Evolutionary conservation across 2,329 filamentous ascomycete species (phyloP).

Genomic region (Colletotrichum destructivum): DNA sequence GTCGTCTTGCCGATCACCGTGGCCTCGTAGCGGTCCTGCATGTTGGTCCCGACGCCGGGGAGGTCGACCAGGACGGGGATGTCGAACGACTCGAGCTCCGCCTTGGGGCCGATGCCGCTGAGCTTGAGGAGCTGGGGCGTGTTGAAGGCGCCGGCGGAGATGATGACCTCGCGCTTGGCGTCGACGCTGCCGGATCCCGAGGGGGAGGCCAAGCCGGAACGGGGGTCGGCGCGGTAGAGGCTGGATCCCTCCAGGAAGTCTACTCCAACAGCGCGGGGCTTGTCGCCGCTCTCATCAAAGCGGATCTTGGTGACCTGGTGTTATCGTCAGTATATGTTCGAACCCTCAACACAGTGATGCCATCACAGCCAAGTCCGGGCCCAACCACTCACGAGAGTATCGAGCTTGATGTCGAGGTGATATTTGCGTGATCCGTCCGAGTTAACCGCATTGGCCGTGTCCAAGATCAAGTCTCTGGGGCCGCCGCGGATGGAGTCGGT

Average conservation of each 20-base stretch:
- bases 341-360: too few species aligned
- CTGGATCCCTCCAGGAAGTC: conserved; percentile 54
- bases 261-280: conserved; percentile 52
- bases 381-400: conserved; percentile 7
- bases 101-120: conserved; percentile 62
- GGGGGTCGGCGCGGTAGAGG: conserved; percentile 61
- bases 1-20: conserved; percentile 43
- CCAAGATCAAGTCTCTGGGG: conserved; percentile 27
- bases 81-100: conserved; percentile 58
- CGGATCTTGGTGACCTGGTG: conserved; percentile 53
- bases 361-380: conserved; percentile 27
- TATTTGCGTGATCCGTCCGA: conserved; percentile 45
- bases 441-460: conserved; percentile 32
- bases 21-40: conserved; percentile 61
- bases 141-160: conserved; percentile 65
- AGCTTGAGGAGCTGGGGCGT: conserved; percentile 67
- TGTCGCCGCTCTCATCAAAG: conserved; percentile 51
- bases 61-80: conserved; percentile 63
- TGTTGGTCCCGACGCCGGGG: conserved; percentile 66
- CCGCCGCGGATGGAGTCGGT: conserved; percentile 24
- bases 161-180: conserved; percentile 62
- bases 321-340: too few species aligned
- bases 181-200: neutral
- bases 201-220: conserved; percentile 46
- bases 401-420: conserved; percentile 48